Evolutionary conservation across 768 basidiomycete species (phyloP), one percentile per base, ranked within the genome.

Genomic region (Mycena chlorophos): DNA sequence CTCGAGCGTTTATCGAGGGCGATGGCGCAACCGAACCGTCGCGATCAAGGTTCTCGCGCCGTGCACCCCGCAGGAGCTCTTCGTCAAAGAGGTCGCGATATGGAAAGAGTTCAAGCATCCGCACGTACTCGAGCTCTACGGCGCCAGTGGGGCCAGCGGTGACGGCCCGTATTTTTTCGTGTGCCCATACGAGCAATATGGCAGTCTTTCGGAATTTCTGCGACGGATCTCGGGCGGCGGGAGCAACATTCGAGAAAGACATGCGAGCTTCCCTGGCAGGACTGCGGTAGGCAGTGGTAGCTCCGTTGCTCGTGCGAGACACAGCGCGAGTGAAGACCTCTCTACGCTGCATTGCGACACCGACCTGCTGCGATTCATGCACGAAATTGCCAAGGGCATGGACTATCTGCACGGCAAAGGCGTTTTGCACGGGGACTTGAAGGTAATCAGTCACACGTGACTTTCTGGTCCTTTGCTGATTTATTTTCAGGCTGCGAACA

Each of bases 81-180:
- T 94, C 71, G 68, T 86, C 20, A 80, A 80, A 51, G 86, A 91
- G 66, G 79, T 87, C 22, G 78, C 77, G 46, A 82, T 89, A 4
- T 94, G 92, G 92, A 82, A 85, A 58, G 72, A 69, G 3, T 76
- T 94, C 10, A 71, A 69, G 52, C 91, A 92, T 63, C 77, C 80
- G 12, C 83, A 89, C 61, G 85, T 94, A 3, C 73, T 93, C 40
- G 79, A 82, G 60, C 76, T 94, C 23, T 86, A 82, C 58, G 92
- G 91, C 1, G 92, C 92, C 12, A 89, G 87, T 25, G 88, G 85
- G 62, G 78, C 88, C 0, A 74, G 76, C 6, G 82, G 82, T 22
- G 84, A 86, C 38, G 82, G 84, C 13, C 89, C 88, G 13, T 91
- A 85, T 84, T 90, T 88, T 72, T 80, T 89, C 49, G 89, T 94